Percentiles rank a stretch among this genome's conserved stretches.
Evolutionary conservation across 176 grass and related monocot species (phyloP).

Genomic region (Oryza brachyantha): DNA sequence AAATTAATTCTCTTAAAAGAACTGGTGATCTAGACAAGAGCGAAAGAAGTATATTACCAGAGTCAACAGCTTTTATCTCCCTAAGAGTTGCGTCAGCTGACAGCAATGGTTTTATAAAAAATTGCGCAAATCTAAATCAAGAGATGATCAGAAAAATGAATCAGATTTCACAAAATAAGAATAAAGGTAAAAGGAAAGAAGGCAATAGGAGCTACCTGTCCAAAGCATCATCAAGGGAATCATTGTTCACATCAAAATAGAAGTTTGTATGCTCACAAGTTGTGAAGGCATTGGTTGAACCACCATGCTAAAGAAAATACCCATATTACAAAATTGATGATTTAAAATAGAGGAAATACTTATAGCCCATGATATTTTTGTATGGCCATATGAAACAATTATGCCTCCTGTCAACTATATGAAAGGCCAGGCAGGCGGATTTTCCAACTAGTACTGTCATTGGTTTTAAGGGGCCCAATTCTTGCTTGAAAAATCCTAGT

Average conservation of each 20-base stretch:
- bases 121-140: slow-evolving; percentile 82
- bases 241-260: slow-evolving; percentile 86
- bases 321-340: slow-evolving; percentile 27
- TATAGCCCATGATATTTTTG: slow-evolving; percentile 19
- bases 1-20: slow-evolving; percentile 13
- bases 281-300: slow-evolving; percentile 90
- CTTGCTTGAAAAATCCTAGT: not conserved
- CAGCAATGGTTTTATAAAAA: slow-evolving; percentile 97
- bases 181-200: slow-evolving; percentile 13
- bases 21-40: slow-evolving; percentile 9
- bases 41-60: slow-evolving; percentile 55
- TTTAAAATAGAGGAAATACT: slow-evolving; percentile 19
- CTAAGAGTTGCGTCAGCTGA: slow-evolving; percentile 86
- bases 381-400: not conserved
- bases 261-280: slow-evolving; percentile 79
- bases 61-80: slow-evolving; percentile 98
- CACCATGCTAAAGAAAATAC: slow-evolving; percentile 75
- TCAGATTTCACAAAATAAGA: slow-evolving; percentile 31
- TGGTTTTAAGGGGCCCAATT: not conserved
- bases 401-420: not conserved
- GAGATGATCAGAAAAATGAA: slow-evolving; percentile 8
- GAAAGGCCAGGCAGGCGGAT: not conserved
- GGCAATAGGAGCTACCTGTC: slow-evolving; percentile 58
- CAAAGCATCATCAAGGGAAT: slow-evolving; percentile 79
- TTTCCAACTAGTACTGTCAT: slow-evolving; percentile 19